Evolutionary conservation across 2,329 filamentous ascomycete genomes (phyloP).

Genomic region (Hymenoscyphus salicellus): DNA sequence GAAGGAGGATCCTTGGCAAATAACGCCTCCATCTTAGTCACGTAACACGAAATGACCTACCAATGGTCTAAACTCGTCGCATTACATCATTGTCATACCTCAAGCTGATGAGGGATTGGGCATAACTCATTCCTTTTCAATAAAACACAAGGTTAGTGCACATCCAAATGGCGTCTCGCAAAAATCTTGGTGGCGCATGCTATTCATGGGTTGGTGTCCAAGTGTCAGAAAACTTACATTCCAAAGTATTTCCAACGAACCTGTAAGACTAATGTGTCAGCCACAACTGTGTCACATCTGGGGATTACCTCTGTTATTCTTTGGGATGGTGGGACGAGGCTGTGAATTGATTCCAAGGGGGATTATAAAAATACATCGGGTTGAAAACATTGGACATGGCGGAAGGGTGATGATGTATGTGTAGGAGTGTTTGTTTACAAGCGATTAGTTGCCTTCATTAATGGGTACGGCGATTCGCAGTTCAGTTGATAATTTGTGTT

Average conservation of each 20-base stretch:
- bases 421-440: not conserved
- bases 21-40: not conserved
- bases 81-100: not conserved
- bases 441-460: conserved; percentile 29
- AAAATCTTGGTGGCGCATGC: not conserved
- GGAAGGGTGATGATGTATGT: not conserved
- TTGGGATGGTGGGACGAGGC: not conserved
- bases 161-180: not conserved
- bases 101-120: not conserved
- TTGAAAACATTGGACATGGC: not conserved
- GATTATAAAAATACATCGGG: not conserved
- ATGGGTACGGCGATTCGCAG: conserved; percentile 18
- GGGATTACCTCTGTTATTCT: not conserved
- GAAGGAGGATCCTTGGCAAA: not conserved
- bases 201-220: not conserved
- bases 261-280: conserved; percentile 5
- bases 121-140: not conserved
- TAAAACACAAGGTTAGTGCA: not conserved
- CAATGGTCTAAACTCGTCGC: not conserved
- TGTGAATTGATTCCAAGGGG: not conserved
- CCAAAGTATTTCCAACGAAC: not conserved
- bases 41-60: conserved; percentile 5
- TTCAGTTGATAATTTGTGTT: conserved; percentile 12
- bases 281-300: not conserved
- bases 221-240: not conserved